These are phyloP conservation scores for Clitopilus passeckerianus DNA, from an alignment of 768 basidiomycete genomes.

Conservation along the genomic window DNA sequence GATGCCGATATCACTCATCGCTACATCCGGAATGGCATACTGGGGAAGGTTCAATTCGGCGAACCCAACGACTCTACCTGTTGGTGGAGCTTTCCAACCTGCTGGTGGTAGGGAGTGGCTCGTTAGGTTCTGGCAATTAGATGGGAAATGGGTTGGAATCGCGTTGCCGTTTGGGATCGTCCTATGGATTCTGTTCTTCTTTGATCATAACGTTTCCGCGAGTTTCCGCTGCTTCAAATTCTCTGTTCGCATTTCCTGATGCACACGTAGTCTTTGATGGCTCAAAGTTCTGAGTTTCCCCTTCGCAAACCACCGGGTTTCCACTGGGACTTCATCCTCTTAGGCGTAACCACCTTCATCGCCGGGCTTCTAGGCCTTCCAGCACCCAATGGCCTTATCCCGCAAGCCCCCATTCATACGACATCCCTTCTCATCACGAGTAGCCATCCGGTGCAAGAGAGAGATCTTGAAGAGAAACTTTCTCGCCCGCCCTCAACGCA, in stretches of 20 bases:
- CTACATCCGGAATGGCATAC: slow-evolving; percentile 73
- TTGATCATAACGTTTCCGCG: slow-evolving; percentile 92
- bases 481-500: slow-evolving; percentile 1
- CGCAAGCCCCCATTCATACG: slow-evolving; percentile 93
- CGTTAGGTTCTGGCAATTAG: slow-evolving; percentile 84
- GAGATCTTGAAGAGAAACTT: slow-evolving; percentile 27
- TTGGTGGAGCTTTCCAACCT: slow-evolving; percentile 63
- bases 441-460: slow-evolving; percentile 26
- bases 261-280: slow-evolving; percentile 74
- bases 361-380: slow-evolving; percentile 83
- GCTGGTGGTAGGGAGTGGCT: slow-evolving; percentile 77
- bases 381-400: slow-evolving; percentile 82
- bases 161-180: slow-evolving; percentile 87
- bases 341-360: slow-evolving; percentile 87
- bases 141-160: slow-evolving; percentile 84
- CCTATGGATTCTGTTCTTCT: slow-evolving; percentile 91
- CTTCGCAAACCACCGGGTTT: slow-evolving; percentile 87
- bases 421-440: slow-evolving; percentile 73
- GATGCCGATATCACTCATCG: slow-evolving; percentile 84
- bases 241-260: slow-evolving; percentile 1
- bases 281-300: slow-evolving; percentile 85
- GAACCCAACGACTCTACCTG: slow-evolving; percentile 63
- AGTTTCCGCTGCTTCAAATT: slow-evolving; percentile 15
- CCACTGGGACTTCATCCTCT: slow-evolving; percentile 85
- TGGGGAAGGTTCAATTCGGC: slow-evolving; percentile 74